A percentile compares a stretch with the other conserved stretches of the same genome.
These are phyloP conservation scores for Colletotrichum sp. DNA, from an alignment of 2,329 filamentous ascomycete species.

Conservation along the genomic window DNA sequence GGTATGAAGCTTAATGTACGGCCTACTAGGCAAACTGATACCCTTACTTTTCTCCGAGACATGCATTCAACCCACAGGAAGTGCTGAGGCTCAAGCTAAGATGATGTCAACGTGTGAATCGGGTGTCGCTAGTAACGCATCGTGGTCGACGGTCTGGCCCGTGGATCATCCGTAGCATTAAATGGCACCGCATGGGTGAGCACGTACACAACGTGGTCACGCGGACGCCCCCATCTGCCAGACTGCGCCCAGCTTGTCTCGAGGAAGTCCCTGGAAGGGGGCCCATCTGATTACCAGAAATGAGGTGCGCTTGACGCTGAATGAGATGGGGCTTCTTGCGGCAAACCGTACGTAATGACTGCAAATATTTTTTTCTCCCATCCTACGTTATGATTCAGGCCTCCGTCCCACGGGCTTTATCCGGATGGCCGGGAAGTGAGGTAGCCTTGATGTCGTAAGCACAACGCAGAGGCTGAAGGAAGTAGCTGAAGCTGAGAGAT, in stretches of 20 bases:
- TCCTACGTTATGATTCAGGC: neutral
- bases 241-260: slow-evolving; percentile 3
- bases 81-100: neutral
- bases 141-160: slow-evolving; percentile 9
- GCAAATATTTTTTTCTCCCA: neutral
- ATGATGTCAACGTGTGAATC: slow-evolving; percentile 15
- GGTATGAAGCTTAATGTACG: neutral
- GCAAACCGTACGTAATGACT: neutral
- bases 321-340: neutral
- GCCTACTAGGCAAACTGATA: neutral
- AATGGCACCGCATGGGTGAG: neutral
- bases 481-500: neutral
- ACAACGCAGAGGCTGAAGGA: neutral
- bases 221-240: slow-evolving; percentile 7
- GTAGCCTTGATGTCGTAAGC: slow-evolving; percentile 1
- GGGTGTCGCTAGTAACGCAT: neutral
- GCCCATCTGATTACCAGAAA: neutral
- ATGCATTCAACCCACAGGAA: neutral
- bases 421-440: neutral
- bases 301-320: neutral
- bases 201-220: neutral
- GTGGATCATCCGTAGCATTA: slow-evolving; percentile 6
- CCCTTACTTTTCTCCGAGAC: neutral
- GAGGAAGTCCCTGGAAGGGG: neutral
- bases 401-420: neutral